Conservation (phyloP, 1,284 basidiomycete species). For the Rhodotorula sp. region DNA sequence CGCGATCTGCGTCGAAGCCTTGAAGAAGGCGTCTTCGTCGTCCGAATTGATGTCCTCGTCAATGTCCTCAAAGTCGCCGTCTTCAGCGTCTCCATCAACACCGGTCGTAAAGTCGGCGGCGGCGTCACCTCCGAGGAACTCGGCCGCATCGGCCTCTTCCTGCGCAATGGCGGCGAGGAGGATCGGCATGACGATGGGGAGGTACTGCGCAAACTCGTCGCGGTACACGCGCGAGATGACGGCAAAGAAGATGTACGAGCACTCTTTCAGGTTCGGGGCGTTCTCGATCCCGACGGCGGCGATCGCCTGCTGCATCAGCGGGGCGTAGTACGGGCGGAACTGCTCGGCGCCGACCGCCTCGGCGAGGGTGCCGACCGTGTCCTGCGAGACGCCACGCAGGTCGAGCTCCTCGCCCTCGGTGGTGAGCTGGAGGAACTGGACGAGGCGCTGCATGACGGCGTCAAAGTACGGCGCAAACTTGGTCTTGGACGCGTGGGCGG, state of each 20-base stretch:
- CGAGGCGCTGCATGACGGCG: conserved; percentile 84
- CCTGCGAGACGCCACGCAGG: conserved; percentile 95
- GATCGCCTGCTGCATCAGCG: conserved; percentile 95
- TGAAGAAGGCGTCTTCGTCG: conserved; percentile 87
- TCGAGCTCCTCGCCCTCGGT: conserved; percentile 85
- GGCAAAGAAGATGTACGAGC: conserved; percentile 97
- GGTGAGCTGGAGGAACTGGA: conserved; percentile 78
- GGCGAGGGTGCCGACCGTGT: conserved; percentile 95
- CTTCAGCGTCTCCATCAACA: conserved; percentile 59
- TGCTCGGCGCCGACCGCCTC: conserved; percentile 93
- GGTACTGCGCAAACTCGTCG: conserved; percentile 87
- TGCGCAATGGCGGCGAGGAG: conserved; percentile 84
- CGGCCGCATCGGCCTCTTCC: conserved; percentile 52
- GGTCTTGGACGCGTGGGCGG: conserved; percentile 94
- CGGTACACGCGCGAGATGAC: conserved; percentile 96
- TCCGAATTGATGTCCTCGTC: conserved; percentile 77
- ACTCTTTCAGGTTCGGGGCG: conserved; percentile 85
- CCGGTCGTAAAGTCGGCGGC: conserved; percentile 61
- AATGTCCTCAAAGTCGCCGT: conserved; percentile 56
- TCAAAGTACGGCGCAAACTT: conserved; percentile 94
- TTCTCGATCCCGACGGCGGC: conserved; percentile 80
- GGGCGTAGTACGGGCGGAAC: conserved; percentile 93
- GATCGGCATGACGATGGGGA: conserved; percentile 81
- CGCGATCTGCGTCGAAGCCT: conserved; percentile 92
- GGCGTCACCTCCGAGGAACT: conserved; percentile 52